A percentile compares a stretch with the other conserved stretches of the same genome.
phyloP scores from a whole-genome alignment of 2,329 filamentous ascomycete genomes.

The Aureobasidium leucospermi region DNA sequence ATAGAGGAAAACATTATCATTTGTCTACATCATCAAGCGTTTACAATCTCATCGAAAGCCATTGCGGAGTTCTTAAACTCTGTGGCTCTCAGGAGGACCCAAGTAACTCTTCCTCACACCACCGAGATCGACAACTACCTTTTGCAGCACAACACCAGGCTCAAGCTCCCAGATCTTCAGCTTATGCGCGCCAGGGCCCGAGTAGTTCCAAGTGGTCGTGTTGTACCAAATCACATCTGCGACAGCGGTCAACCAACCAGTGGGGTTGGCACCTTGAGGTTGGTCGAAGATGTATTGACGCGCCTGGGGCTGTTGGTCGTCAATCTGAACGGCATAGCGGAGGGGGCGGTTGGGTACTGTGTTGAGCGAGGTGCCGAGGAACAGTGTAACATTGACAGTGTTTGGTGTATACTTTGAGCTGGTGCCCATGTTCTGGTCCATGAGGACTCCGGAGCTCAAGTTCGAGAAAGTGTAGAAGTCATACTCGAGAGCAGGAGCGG shows the following conservation, averaged over 20 bases:
- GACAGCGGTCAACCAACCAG: conserved; percentile 43
- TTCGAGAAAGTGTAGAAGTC: conserved; percentile 55
- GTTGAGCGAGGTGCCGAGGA: conserved; percentile 23
- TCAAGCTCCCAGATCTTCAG: conserved; percentile 41
- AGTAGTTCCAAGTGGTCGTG: conserved; percentile 32
- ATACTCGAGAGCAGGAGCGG: conserved; percentile 53
- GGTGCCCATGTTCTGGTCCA: conserved; percentile 30
- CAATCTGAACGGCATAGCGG: conserved; percentile 32
- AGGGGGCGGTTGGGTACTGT: conserved; percentile 24
- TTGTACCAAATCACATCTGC: conserved; percentile 46
- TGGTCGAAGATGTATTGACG: conserved; percentile 24
- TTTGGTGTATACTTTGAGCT: conserved; percentile 27
- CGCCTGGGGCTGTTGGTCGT: conserved; percentile 21
- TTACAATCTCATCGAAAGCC: not conserved
- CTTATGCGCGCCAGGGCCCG: conserved; percentile 33
- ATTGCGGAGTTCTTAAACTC: conserved; percentile 16
- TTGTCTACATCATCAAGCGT: not conserved
- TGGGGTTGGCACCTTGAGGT: conserved; percentile 29
- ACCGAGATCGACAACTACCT: conserved; percentile 28
- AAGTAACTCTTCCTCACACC: conserved; percentile 29
- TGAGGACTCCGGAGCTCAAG: conserved; percentile 26
- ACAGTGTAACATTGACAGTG: conserved; percentile 29
- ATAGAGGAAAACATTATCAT: not conserved
- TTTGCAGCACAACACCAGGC: conserved; percentile 37
- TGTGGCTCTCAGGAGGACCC: conserved; percentile 29